Evolutionary conservation across 257 asterid genomes (phyloP).

Genomic region (Rhazya stricta): DNA sequence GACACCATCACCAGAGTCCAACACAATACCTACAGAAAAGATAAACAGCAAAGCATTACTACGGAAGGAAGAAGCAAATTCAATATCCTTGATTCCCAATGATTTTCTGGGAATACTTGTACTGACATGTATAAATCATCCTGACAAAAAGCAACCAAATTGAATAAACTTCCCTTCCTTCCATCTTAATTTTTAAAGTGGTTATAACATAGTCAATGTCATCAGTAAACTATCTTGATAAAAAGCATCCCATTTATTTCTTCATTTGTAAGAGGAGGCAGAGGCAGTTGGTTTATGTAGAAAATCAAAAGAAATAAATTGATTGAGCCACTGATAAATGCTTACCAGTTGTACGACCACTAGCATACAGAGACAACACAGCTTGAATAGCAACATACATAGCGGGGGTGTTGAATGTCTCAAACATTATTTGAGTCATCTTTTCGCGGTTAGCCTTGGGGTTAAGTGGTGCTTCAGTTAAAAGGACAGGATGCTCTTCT

Average conservation of each 20-base stretch:
- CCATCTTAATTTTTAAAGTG: not conserved
- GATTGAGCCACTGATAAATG: not conserved
- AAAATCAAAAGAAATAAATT: not conserved
- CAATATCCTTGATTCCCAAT: not conserved
- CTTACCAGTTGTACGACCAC: slow-evolving; percentile 34
- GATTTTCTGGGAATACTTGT: not conserved
- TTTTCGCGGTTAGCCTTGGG: slow-evolving; percentile 34
- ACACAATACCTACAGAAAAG: slow-evolving; percentile 29
- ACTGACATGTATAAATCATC: not conserved
- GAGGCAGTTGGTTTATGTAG: not conserved
- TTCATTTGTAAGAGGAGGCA: not conserved
- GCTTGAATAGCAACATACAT: slow-evolving; percentile 32
- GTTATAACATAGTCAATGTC: not conserved
- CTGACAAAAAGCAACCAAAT: not conserved
- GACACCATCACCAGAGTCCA: slow-evolving; percentile 47
- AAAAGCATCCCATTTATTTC: not conserved
- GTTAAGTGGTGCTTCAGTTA: slow-evolving; percentile 32
- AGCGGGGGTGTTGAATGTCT: slow-evolving; percentile 28
- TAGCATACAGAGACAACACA: slow-evolving; percentile 24
- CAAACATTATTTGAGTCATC: slow-evolving; percentile 35
- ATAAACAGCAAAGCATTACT: not conserved
- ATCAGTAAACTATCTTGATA: not conserved
- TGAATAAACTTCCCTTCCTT: not conserved
- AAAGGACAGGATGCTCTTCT: slow-evolving; percentile 30
- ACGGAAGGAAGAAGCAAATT: not conserved